Percentiles rank a stretch among this genome's conserved stretches.
Conservation (phyloP, 306 rosid genomes). For the Vicia faba region DNA sequence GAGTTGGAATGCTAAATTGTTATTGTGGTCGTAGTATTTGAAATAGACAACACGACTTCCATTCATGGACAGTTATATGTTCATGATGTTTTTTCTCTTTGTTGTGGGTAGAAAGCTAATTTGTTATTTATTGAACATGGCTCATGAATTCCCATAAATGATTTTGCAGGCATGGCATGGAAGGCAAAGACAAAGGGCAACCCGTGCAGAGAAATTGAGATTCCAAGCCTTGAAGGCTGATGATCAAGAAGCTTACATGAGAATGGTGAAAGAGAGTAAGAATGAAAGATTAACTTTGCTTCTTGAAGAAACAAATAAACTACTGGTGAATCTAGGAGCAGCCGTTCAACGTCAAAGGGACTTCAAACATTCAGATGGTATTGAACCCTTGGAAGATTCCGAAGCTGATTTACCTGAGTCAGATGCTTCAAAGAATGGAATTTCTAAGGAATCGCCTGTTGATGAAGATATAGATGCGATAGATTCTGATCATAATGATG, state of each 20-base stretch:
- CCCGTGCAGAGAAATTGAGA: constrained; percentile 95
- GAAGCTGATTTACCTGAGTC: constrained; percentile 78
- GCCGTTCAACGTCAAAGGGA: constrained; percentile 99
- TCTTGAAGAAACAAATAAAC: constrained; percentile 97
- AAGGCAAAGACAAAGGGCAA: constrained; percentile 96
- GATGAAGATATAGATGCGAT: constrained; percentile 73
- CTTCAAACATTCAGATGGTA: constrained; percentile 71
- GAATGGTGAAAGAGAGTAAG: constrained; percentile 99
- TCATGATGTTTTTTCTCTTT: constrained; percentile 15
- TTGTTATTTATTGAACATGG: constrained; percentile 31
- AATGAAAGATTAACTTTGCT: constrained; percentile 89
- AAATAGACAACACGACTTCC: not conserved
- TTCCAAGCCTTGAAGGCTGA: constrained; percentile 97
- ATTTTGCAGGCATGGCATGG: constrained; percentile 89
- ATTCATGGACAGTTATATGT: constrained; percentile 27
- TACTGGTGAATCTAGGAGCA: constrained; percentile 95
- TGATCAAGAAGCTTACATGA: constrained; percentile 99
- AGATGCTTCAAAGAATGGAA: constrained; percentile 67
- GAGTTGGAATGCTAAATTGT: not conserved
- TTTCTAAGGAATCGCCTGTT: constrained; percentile 57
- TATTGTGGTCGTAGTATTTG: not conserved
- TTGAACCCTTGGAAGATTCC: constrained; percentile 75
- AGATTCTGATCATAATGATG: constrained; percentile 80
- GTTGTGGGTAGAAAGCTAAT: constrained; percentile 18
- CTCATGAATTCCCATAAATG: constrained; percentile 29